Conservation (phyloP, 805 yeast species). For the Lipomyces chichibuensis region DNA sequence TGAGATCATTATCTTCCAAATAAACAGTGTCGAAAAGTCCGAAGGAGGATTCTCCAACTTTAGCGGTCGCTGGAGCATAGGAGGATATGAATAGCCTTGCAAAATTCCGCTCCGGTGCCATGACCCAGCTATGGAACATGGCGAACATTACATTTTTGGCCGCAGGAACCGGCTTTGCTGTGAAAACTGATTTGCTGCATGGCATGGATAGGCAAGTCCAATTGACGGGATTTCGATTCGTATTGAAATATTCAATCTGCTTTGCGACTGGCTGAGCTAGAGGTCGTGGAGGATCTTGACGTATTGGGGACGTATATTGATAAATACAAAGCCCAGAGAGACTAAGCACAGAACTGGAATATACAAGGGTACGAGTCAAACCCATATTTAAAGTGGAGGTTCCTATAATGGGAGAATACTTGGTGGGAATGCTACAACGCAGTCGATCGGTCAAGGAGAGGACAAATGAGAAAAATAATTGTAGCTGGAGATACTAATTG, state of each 20-base stretch:
- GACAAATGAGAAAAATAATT: no score
- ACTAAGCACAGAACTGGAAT: not conserved
- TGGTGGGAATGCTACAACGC: no score
- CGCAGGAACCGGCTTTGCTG: not conserved
- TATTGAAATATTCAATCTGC: not conserved
- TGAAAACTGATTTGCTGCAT: not conserved
- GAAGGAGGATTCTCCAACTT: slow-evolving; percentile 1
- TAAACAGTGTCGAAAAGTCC: slow-evolving; percentile 2
- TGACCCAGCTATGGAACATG: slow-evolving; percentile 7
- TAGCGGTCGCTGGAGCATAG: not conserved
- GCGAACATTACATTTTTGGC: not conserved
- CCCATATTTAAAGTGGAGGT: not conserved
- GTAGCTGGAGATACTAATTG: no score
- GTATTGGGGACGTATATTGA: slow-evolving; percentile 3
- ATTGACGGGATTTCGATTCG: slow-evolving; percentile 1
- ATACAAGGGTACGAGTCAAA: not conserved
- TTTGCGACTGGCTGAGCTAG: not conserved
- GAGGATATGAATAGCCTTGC: not conserved
- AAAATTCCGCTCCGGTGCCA: not conserved
- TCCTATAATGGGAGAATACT: no score
- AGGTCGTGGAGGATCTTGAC: not conserved
- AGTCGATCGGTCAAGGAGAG: no score
- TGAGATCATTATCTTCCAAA: not conserved
- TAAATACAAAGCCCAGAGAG: not conserved
- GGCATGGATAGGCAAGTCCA: not conserved